Evolutionary conservation across 495 filamentous ascomycete genomes (phyloP).

Genomic region (Hypoxylon intermedium): DNA sequence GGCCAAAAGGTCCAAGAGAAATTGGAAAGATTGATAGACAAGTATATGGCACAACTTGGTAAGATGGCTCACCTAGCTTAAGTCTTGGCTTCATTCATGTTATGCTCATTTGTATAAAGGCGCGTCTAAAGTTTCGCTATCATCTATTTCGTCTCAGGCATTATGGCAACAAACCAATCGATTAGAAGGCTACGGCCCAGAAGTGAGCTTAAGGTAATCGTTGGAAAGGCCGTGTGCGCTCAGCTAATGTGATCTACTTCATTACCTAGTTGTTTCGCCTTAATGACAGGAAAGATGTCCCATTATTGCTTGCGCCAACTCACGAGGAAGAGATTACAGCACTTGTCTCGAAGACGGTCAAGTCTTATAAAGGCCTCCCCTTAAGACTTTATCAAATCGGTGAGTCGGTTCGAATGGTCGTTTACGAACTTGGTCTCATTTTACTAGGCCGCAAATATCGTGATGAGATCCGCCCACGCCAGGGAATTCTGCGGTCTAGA

Average conservation of each 20-base stretch:
- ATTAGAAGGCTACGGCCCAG: conserved; percentile 65
- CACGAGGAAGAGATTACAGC: conserved; percentile 96
- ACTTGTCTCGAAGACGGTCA: conserved; percentile 73
- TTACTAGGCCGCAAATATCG: conserved; percentile 85
- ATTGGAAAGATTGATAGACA: conserved; percentile 82
- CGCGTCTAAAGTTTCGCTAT: conserved; percentile 86
- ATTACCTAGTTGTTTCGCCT: conserved; percentile 76
- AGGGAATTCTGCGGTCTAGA: conserved; percentile 86
- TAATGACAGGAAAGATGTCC: conserved; percentile 75
- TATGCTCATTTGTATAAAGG: conserved; percentile 53
- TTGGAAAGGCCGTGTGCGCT: neutral
- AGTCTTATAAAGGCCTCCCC: conserved; percentile 87
- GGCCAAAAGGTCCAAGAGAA: conserved; percentile 90
- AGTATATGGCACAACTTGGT: conserved; percentile 84
- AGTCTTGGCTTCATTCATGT: neutral
- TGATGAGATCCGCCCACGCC: conserved; percentile 86
- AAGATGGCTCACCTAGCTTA: conserved; percentile 39
- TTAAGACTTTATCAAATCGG: conserved; percentile 90
- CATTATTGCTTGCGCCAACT: conserved; percentile 84
- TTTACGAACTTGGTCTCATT: conserved; percentile 14
- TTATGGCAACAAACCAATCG: conserved; percentile 71
- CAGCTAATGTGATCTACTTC: neutral
- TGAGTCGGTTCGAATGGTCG: conserved; percentile 45
- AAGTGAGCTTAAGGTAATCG: conserved; percentile 53
- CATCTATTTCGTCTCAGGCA: conserved; percentile 83